A percentile compares a stretch with the other conserved stretches of the same genome.
phyloP scores from a whole-genome alignment of 768 basidiomycete genomes.

The Tylopilus felleus region DNA sequence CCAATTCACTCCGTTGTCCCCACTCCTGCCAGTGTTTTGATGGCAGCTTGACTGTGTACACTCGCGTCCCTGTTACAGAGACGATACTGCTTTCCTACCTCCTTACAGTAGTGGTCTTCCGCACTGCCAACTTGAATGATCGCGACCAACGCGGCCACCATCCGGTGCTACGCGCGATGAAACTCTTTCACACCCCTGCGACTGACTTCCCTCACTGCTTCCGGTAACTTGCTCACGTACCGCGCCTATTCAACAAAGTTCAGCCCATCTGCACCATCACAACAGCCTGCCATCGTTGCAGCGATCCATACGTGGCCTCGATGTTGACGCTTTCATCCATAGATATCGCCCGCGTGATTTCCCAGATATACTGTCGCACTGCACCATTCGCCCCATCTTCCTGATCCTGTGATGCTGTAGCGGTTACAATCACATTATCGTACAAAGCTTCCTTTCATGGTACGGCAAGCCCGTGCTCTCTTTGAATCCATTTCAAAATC shows the following conservation, averaged over 20 bases:
- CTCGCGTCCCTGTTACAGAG: constrained; percentile 11
- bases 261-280: background rate
- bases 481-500: constrained; percentile 15
- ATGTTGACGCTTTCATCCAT: background rate
- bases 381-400: background rate
- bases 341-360: background rate
- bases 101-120: background rate
- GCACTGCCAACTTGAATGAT: constrained; percentile 22
- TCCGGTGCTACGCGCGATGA: constrained; percentile 14
- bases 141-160: constrained; percentile 7
- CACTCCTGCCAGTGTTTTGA: constrained; percentile 2
- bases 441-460: constrained; percentile 10
- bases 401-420: constrained; percentile 20
- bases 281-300: constrained; percentile 11
- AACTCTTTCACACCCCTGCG: constrained; percentile 6
- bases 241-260: background rate
- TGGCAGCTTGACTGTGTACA: constrained; percentile 8
- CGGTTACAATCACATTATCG: background rate
- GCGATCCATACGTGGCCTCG: background rate
- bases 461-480: constrained; percentile 7
- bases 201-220: background rate
- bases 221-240: constrained; percentile 9
- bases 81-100: background rate
- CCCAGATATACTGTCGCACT: background rate
- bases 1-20: background rate